Percentiles rank a stretch among this genome's conserved stretches.
These are phyloP conservation scores for Scheffersomyces illinoinensis DNA, from an alignment of 1,139 yeast genomes.

Conservation along the genomic window DNA sequence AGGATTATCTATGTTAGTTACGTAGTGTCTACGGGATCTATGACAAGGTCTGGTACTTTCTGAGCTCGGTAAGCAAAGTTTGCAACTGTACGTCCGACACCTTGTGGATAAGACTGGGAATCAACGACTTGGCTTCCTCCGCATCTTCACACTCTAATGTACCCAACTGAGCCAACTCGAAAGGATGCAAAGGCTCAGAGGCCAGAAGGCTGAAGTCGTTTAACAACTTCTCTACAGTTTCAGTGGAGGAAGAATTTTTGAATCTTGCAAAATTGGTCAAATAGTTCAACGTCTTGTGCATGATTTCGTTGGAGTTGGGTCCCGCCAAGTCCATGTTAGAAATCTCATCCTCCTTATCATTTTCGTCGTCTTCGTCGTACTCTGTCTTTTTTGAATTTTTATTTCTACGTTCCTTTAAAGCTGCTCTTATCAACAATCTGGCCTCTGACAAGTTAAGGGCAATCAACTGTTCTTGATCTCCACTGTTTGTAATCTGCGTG, in stretches of 20 bases:
- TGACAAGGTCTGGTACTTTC: slow-evolving; percentile 57
- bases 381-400: slow-evolving; percentile 35
- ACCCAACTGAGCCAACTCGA: slow-evolving; percentile 93
- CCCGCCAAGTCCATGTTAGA: slow-evolving; percentile 73
- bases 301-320: slow-evolving; percentile 60
- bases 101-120: slow-evolving; percentile 81
- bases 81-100: slow-evolving; percentile 87
- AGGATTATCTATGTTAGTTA: not conserved
- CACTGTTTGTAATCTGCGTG: slow-evolving; percentile 77
- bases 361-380: slow-evolving; percentile 37
- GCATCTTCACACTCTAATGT: slow-evolving; percentile 95
- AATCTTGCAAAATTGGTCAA: slow-evolving; percentile 84
- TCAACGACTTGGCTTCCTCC: slow-evolving; percentile 93
- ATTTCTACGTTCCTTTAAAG: slow-evolving; percentile 73
- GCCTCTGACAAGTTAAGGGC: slow-evolving; percentile 90
- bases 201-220: slow-evolving; percentile 65
- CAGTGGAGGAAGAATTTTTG: slow-evolving; percentile 87
- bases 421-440: slow-evolving; percentile 84
- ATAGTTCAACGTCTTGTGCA: slow-evolving; percentile 90
- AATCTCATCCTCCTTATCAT: slow-evolving; percentile 59
- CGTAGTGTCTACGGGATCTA: slow-evolving; percentile 8
- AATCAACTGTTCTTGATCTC: slow-evolving; percentile 73
- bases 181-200: slow-evolving; percentile 76
- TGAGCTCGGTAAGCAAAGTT: slow-evolving; percentile 80
- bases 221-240: slow-evolving; percentile 86